Percentiles rank a stretch among this genome's conserved stretches.
Conservation (phyloP, 331 rosid species). For the Quercus lobata region DNA sequence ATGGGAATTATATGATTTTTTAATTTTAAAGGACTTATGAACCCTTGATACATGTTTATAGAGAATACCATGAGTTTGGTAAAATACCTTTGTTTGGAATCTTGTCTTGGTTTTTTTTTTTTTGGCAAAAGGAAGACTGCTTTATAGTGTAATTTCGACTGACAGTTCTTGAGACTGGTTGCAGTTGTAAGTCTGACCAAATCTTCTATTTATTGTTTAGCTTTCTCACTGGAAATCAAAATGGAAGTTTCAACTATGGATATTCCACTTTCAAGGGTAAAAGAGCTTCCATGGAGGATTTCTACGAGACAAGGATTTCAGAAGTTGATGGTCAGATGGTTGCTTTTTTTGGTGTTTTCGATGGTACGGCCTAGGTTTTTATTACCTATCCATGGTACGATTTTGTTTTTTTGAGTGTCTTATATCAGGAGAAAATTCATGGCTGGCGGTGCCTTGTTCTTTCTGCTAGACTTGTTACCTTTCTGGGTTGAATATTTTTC, state of each 20-base stretch:
- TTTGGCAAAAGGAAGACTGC: neutral
- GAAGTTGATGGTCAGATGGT: conserved; percentile 83
- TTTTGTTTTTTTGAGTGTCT: conserved; percentile 9
- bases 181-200: conserved; percentile 1
- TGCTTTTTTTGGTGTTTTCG: conserved; percentile 87
- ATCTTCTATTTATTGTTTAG: conserved; percentile 23
- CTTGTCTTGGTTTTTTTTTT: neutral
- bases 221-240: conserved; percentile 54
- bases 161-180: neutral
- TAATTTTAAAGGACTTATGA: neutral
- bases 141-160: neutral
- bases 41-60: neutral
- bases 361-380: conserved; percentile 49
- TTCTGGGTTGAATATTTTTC: neutral
- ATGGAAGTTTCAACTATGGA: conserved; percentile 77
- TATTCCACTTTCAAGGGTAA: conserved; percentile 89
- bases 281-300: conserved; percentile 93
- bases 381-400: neutral
- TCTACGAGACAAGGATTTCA: conserved; percentile 65
- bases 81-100: neutral
- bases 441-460: neutral
- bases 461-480: neutral
- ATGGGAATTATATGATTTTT: no score
- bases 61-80: neutral
- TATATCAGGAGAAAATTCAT: neutral